These are phyloP conservation scores for Zea mays DNA, from an alignment of 176 grass and related monocot species.

Conservation along the genomic window Zm-B73-REFERENCE-NAM-5.0 NC_050098.1:49479501-49480000, in stretches of 20 bases:
- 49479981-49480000: not conserved
- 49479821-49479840: not conserved
- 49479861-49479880: not conserved
- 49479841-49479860: not conserved
- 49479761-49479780: too few species aligned
- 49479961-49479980: too few species aligned
- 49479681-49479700: not conserved
- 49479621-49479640: constrained; percentile 6
- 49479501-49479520: not conserved
- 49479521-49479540: not conserved
- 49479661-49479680: not conserved
- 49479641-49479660: not conserved
- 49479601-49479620: constrained; percentile 20
- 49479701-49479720: not conserved
- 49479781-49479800: not conserved
- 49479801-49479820: not conserved
- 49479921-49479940: not conserved
- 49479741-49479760: too few species aligned
- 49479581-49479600: constrained; percentile 13
- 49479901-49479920: not conserved
- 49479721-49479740: too few species aligned
- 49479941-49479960: not conserved
- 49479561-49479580: not conserved
- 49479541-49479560: not conserved
- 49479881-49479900: not conserved